Conservation (phyloP, 768 basidiomycete species). For the Grammothele lineata region DNA sequence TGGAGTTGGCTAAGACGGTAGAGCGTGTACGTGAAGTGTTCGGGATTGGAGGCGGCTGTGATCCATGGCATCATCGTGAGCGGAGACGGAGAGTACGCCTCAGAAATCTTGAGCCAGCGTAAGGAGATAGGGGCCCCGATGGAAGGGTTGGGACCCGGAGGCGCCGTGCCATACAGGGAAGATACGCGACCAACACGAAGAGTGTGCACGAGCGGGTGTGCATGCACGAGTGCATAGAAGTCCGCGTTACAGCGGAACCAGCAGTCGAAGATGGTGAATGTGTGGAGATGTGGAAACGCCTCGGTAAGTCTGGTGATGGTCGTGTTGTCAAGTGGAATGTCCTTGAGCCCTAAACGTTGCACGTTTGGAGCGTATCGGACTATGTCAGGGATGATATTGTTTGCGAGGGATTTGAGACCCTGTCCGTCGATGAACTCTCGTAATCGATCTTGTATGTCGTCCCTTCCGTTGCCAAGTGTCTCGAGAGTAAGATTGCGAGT, state of each 20-base stretch:
- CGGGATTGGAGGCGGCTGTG: slow-evolving; percentile 3
- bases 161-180: slow-evolving; percentile 5
- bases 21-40: slow-evolving; percentile 8
- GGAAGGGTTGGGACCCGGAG: neutral
- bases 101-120: slow-evolving; percentile 10
- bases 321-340: slow-evolving; percentile 4
- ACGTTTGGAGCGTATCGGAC: slow-evolving; percentile 2
- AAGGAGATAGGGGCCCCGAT: neutral
- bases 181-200: slow-evolving; percentile 11
- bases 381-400: slow-evolving; percentile 5
- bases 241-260: slow-evolving; percentile 13
- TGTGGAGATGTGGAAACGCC: slow-evolving; percentile 2
- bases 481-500: slow-evolving; percentile 13
- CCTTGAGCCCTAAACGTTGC: slow-evolving; percentile 3
- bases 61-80: slow-evolving; percentile 14
- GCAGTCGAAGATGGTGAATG: slow-evolving; percentile 13
- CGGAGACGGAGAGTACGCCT: slow-evolving; percentile 12
- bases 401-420: neutral
- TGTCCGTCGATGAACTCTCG: neutral
- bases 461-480: neutral
- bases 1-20: slow-evolving; percentile 12
- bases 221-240: slow-evolving; percentile 5
- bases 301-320: slow-evolving; percentile 3
- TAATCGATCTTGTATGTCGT: neutral
- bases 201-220: slow-evolving; percentile 7